Conservation (phyloP, 768 basidiomycete species). For the Kwoniella mangroviensis region DNA sequence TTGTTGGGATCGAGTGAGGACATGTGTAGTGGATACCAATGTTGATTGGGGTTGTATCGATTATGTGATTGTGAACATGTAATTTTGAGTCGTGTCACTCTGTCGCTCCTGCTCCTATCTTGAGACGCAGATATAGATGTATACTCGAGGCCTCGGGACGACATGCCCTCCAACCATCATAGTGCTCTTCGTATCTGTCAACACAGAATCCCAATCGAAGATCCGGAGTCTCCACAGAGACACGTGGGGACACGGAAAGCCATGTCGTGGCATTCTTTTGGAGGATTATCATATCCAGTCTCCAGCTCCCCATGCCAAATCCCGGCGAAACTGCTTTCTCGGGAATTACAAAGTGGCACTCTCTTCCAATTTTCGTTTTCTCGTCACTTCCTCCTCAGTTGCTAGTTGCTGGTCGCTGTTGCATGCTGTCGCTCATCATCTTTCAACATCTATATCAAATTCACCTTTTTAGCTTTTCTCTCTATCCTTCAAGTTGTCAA, state of each 20-base stretch:
- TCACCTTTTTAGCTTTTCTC: not conserved
- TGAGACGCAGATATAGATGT: too few species aligned
- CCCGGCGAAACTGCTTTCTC: slow-evolving; percentile 29
- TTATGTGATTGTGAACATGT: too few species aligned
- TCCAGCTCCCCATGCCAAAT: slow-evolving; percentile 16
- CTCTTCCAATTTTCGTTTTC: slow-evolving; percentile 2
- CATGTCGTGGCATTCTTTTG: too few species aligned
- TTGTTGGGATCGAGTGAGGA: slow-evolving; percentile 31
- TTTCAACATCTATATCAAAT: slow-evolving; percentile 6
- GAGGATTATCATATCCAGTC: too few species aligned
- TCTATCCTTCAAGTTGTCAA: slow-evolving; percentile 39
- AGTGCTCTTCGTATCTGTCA: not conserved
- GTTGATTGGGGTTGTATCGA: too few species aligned
- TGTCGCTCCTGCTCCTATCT: too few species aligned
- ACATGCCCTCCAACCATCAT: too few species aligned
- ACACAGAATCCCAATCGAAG: not conserved
- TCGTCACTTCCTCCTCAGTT: not conserved
- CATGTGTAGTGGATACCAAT: slow-evolving; percentile 10
- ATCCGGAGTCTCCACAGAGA: too few species aligned
- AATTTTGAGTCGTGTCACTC: too few species aligned
- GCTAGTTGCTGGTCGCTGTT: slow-evolving; percentile 1
- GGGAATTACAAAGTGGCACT: slow-evolving; percentile 28
- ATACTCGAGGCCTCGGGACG: too few species aligned
- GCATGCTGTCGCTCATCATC: slow-evolving; percentile 9
- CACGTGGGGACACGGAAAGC: too few species aligned